Base-by-base conservation (phyloP, 1,139 yeast genomes). In the Candida sanyaensis region DNA sequence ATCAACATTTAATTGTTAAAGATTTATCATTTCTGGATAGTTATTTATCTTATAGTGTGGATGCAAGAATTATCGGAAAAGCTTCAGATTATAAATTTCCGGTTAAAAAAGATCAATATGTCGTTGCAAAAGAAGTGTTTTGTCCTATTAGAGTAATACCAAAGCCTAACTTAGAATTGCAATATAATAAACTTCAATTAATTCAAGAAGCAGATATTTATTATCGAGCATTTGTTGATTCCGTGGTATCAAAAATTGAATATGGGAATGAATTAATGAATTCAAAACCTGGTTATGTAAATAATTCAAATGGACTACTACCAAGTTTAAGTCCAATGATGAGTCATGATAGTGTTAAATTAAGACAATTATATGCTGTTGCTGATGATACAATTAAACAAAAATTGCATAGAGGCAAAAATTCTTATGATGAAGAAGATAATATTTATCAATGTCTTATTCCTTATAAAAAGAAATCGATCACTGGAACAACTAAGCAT, bases 41-140 rank as follows among this genome's bases (percentile, higher is more conserved):
- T 5, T 66, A 69, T 26, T 61, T 73, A 2, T 62, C 64, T 36
- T 75, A 74, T 53, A 63, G 71, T 48, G 69, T 75, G 8, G 72
- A 70, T 34, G 77, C 78, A 21, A 65, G 78, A 57, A 67, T 75
- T 17, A 69, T 75, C 31, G 80, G 79, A 1, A 67, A 65, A 39
- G 75, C 78, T 1, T 65, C 69, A 23, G 77, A 71, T 46, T 75
- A 71, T 51, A 48, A 56, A 3, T 46, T 50, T 37, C 48, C 49
- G n/a, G 49, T 48, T 3, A 48, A 52, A 6, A 49, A 52, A 17
- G 75, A 75, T 49, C 70, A 66, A 50, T 75, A 73, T 49, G 69
- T 75, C 23, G 62, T 75, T 41, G 75, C 75, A 4, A 65, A 66
- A 37, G 75, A 71, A 43, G 62, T 64, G 3, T 58, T 60, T 6